Conservation (phyloP, 768 basidiomycete genomes). For the Boletus eberwhitei region DNA sequence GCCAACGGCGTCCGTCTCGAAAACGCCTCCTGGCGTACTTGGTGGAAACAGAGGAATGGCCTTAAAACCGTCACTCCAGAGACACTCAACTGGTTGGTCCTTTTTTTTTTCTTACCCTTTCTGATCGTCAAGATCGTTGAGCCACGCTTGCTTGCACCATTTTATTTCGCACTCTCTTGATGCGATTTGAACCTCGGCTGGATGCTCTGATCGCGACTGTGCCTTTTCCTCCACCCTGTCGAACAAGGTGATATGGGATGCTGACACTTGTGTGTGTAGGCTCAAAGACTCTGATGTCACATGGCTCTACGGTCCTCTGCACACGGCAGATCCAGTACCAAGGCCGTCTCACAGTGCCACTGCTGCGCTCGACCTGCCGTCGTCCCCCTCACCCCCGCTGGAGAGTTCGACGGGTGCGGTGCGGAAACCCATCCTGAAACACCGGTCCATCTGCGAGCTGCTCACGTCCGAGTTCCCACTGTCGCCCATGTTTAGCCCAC, state of each 20-base stretch:
- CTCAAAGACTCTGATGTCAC: conserved; percentile 99
- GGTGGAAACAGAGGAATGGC: conserved; percentile 99
- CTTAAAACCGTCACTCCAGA: conserved; percentile 94
- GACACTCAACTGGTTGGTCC: conserved; percentile 93
- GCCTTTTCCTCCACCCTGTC: too few relatives aligned
- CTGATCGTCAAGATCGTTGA: background rate
- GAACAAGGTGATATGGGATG: background rate
- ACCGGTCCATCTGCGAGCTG: conserved; percentile 87
- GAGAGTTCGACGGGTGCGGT: conserved; percentile 22
- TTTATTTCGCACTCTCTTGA: background rate
- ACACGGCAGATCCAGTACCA: conserved; percentile 81
- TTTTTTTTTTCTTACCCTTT: background rate
- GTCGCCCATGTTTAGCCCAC: conserved; percentile 59
- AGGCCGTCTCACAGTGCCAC: conserved; percentile 36
- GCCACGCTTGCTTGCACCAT: background rate
- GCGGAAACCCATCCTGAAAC: conserved; percentile 91
- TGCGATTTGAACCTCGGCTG: background rate
- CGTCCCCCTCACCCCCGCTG: conserved; percentile 29
- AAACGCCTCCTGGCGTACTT: conserved; percentile 98
- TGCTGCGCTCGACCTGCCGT: conserved; percentile 37
- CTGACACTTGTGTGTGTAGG: conserved; percentile 47
- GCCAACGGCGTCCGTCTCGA: conserved; percentile 92
- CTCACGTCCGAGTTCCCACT: conserved; percentile 70
- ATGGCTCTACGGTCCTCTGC: conserved; percentile 96
- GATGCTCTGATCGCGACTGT: background rate